These are phyloP conservation scores for Zizania latifolia DNA, from an alignment of 176 grass and related monocot species.

Conservation along the genomic window DNA sequence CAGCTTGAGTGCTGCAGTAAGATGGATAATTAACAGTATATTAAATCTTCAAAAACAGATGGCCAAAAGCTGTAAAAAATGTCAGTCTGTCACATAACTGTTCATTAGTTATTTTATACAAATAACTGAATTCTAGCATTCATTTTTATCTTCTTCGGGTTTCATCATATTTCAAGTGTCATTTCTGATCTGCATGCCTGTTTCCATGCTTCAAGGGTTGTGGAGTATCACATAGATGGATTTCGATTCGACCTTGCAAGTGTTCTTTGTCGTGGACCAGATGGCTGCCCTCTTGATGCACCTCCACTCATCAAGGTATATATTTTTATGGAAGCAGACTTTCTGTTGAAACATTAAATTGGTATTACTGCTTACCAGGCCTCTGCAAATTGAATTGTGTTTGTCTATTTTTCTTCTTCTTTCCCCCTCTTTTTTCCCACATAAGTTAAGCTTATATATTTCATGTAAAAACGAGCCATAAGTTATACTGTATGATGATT, in stretches of 20 bases:
- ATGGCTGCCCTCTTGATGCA: slow-evolving; percentile 78
- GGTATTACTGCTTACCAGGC: not conserved
- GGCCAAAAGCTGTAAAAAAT: not conserved
- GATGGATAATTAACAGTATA: slow-evolving; percentile 9
- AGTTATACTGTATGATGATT: not conserved
- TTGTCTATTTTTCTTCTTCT: not conserved
- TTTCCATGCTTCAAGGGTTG: slow-evolving; percentile 56
- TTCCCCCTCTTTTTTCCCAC: slow-evolving; percentile 6
- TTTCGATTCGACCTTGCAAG: slow-evolving; percentile 98
- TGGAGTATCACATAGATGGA: slow-evolving; percentile 95
- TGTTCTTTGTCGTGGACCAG: slow-evolving; percentile 82
- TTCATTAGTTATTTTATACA: not conserved
- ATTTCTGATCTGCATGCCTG: slow-evolving; percentile 9
- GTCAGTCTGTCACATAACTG: not conserved
- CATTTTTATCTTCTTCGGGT: not conserved
- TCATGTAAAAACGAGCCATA: not conserved
- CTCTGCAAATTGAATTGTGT: not conserved
- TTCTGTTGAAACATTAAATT: not conserved
- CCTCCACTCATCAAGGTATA: slow-evolving; percentile 90
- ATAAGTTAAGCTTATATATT: not conserved
- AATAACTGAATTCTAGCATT: not conserved
- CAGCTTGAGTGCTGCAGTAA: too few relatives aligned
- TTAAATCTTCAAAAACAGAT: not conserved
- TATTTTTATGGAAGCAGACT: not conserved
- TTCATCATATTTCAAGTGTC: not conserved